Conservation (phyloP, 441 rosid genomes). For the Metrosideros polymorpha region DNA sequence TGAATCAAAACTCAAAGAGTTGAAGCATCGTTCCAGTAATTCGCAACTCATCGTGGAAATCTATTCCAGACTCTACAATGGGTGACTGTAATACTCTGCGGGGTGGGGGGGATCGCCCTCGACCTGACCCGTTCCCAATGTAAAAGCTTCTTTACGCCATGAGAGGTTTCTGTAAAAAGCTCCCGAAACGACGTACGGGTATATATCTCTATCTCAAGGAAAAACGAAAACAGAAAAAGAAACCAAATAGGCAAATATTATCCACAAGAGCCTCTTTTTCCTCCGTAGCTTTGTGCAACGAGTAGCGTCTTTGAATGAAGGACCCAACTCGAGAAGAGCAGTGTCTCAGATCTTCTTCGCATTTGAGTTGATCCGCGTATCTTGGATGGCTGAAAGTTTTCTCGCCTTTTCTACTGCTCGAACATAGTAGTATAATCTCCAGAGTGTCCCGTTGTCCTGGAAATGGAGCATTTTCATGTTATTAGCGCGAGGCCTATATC, state of each 20-base stretch:
- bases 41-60: not conserved
- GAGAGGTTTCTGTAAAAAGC: not conserved
- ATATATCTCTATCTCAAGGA: not conserved
- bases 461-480: not conserved
- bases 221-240: not conserved
- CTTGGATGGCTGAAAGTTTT: not conserved
- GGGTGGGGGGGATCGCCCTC: not conserved
- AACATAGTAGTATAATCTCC: conserved; percentile 36
- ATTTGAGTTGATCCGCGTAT: not conserved
- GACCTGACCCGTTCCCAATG: not conserved
- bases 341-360: not conserved
- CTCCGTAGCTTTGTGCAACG: not conserved
- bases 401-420: conserved; percentile 29
- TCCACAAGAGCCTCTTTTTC: not conserved
- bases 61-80: not conserved
- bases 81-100: not conserved
- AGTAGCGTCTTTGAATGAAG: not conserved
- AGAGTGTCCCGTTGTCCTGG: conserved; percentile 38
- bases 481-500: not conserved
- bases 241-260: not conserved
- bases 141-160: not conserved
- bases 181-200: not conserved
- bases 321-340: not conserved
- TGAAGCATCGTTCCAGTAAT: not conserved
- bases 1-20: not conserved